Evolutionary conservation across 2,329 filamentous ascomycete genomes (phyloP), one percentile per base, ranked within the genome.

Genomic region (Albophoma yamanashiensis): DNA sequence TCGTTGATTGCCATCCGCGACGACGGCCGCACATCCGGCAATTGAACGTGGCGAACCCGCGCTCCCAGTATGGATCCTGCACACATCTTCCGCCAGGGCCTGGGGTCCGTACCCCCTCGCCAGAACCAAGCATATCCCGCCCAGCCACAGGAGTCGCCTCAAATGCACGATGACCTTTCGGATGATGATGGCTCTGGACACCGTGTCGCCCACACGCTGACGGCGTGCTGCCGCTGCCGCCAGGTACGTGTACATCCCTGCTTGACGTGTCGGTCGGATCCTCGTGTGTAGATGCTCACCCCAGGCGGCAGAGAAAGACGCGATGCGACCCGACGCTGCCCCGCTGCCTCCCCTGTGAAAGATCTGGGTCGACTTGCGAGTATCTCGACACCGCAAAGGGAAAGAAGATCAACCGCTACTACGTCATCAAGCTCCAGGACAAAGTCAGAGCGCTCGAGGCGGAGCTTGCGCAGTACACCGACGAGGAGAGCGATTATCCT

Each of bases 311-410:
- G 92, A 87, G 93, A 69, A 99, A 99, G 80, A 97, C 93, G 43
- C 83, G 92, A 79, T 99, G 94, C 78, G 94, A 97, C 75, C 90
- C 94, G 4, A 90, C 89, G 17, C 83, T 99, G 27, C 94, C 94
- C 47, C 89, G 89, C 69, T 99, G 94, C 74, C 83, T 91, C 22
- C 92, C 93, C 27, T 99, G 94, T 77, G 92, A 97, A 76, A 85
- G 93, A 67, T 92, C 91, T 64, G 92, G 92, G 68, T 91, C 92
- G 38, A 83, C 86, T 62, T 99, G 94, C 82, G 93, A 97, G 71
- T 99, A 97, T 77, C 96, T 89, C 73, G 94, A 99, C 75, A 91
- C 92, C 38, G 82, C 89, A 58, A 94, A 92, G 73, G 89, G 89
- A 63, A 86, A 85, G 68, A 92, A 89, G 70, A 91, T 97, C 67